These are phyloP conservation scores for Lentithecium fluviatile DNA, from an alignment of 495 filamentous ascomycete species.

Conservation along the genomic window DNA sequence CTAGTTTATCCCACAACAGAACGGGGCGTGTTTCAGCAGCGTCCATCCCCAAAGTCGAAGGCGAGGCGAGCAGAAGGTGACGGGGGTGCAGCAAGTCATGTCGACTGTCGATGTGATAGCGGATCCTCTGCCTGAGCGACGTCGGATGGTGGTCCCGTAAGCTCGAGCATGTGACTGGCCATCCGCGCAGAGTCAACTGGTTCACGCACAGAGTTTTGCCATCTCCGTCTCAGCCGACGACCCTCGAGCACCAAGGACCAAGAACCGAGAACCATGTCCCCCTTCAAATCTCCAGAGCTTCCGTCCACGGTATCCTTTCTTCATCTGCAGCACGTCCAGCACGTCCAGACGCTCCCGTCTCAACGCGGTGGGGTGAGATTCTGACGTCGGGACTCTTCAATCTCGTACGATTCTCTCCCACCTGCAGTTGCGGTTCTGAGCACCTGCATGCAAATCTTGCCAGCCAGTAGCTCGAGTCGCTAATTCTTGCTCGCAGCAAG, in stretches of 20 bases:
- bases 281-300: too few species aligned
- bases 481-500: constrained; percentile 7
- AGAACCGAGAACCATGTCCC: too few species aligned
- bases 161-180: background rate
- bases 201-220: too few species aligned
- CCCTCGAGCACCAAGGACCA: too few species aligned
- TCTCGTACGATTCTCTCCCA: background rate
- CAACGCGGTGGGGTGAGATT: too few species aligned
- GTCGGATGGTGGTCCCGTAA: background rate
- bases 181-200: too few species aligned
- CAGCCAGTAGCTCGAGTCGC: background rate
- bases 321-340: too few species aligned
- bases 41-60: constrained; percentile 6
- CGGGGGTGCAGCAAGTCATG: constrained; percentile 6
- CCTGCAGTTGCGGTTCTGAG: background rate
- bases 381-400: background rate
- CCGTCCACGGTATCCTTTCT: too few species aligned
- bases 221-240: too few species aligned
- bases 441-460: constrained; percentile 9
- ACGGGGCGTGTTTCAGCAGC: constrained; percentile 29
- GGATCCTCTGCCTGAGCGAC: background rate
- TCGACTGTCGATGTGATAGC: constrained; percentile 11
- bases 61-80: constrained; percentile 15
- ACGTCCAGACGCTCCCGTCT: too few species aligned
- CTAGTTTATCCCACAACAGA: constrained; percentile 17